Base-by-base conservation (phyloP, 139 green algal genomes). In the Cymbomonas tetramitiformis region DNA sequence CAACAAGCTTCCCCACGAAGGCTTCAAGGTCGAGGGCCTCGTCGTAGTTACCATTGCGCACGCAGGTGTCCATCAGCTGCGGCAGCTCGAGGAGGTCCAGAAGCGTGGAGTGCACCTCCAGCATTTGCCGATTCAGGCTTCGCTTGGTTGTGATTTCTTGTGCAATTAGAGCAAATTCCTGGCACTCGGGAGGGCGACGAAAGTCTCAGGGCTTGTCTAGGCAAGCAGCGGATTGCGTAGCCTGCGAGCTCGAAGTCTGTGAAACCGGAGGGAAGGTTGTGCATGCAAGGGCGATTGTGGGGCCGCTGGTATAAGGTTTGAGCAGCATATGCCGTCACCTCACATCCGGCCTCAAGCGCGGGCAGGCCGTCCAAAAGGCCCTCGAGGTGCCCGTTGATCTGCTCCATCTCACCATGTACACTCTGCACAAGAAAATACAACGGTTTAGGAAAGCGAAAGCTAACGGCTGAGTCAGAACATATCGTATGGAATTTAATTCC, bases 11-110 rank as follows among this genome's bases (percentile, higher is more conserved):
- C 3, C 57, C 57, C 1, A 71, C 70, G 36, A 83, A 79, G 0
- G 65, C 76, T 5, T 87, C 73, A 51, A 98, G 75, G 62, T 97
- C 91, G 59, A 98, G 77, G 2, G 90, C 88, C 68, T 98, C 91
- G 68, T 98, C 91, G 72, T 91, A 96, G 67, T 84, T 85, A 21
- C 83, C 84, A 46, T 89, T 89, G 33, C 87, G 78, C 31, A 94
- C 79, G 61, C 90, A 98, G 18, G 85, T 88, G 65, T 96, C 87
- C 82, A 95, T 94, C 43, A 97, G 77, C 72, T 88, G 73, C 9
- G 91, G 86, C 33, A 94, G 76, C 66, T 98, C 90, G 36, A 98
- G 73, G 5, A 98, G 52, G 63, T 96, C 90, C 47, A 93, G 52
- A 32, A 98, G 58, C 0, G 67, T 56, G 0, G 71, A 49, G 30